Evolutionary conservation across 2,329 filamentous ascomycete species (phyloP).

Genomic region (Colletotrichum endophyticum): DNA sequence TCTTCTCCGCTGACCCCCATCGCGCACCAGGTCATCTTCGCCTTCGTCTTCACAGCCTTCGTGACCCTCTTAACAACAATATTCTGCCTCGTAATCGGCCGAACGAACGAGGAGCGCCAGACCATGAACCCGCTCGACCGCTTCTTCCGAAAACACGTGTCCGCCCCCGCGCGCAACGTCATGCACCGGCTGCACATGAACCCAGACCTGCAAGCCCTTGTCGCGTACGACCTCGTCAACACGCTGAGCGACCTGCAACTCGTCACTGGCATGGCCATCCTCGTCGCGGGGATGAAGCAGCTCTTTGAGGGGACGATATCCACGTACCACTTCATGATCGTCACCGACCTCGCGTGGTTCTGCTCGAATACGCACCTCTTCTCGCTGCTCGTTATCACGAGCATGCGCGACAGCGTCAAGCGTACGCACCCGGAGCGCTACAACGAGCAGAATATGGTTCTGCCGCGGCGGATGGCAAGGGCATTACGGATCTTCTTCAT

Average conservation of each 20-base stretch:
- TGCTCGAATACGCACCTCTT: constrained; percentile 25
- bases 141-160: neutral
- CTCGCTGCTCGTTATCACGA: constrained; percentile 20
- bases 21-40: neutral
- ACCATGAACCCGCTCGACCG: constrained; percentile 9
- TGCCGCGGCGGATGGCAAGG: neutral
- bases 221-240: constrained; percentile 23
- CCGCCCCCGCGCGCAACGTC: neutral
- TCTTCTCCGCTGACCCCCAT: neutral
- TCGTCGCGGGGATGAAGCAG: constrained; percentile 20
- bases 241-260: constrained; percentile 28
- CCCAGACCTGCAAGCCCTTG: neutral
- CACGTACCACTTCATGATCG: constrained; percentile 27
- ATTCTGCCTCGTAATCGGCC: neutral
- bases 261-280: constrained; percentile 25
- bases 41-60: neutral
- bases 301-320: constrained; percentile 21
- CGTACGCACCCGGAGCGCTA: neutral
- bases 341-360: constrained; percentile 29
- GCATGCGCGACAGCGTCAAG: constrained; percentile 16
- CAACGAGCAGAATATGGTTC: neutral
- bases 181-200: neutral
- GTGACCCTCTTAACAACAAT: neutral
- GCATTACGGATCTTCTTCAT: neutral
- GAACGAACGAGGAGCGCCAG: neutral